Evolutionary conservation across 495 filamentous ascomycete genomes (phyloP), one percentile per base, ranked within the genome.

Genomic region (Talaromyces borbonicus): DNA sequence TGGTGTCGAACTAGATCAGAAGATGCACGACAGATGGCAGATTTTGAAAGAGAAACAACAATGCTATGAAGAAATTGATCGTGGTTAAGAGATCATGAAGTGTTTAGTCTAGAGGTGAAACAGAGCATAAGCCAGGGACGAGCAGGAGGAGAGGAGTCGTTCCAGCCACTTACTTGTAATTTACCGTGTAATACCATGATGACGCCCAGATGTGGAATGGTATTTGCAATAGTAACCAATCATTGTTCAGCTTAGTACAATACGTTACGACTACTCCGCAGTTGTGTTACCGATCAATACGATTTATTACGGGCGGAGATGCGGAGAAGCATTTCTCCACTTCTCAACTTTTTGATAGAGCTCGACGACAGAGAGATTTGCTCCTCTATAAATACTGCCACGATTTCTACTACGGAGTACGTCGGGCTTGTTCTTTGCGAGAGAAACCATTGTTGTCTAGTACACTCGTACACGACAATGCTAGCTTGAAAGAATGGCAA

Each of bases 201-300:
- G 43, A 53, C 43, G 48, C 18, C 22, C 42, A 12, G 23, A 30
- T 37, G 51, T 48, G 51, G 51, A 43, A 48, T 46, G 46, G 44
- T n/a, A 8, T 33, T 36, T 18, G 20, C 39, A 22, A 1, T 22
- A 0, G 12, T 8, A 7, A n/a, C 32, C 32, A 36, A 36, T 36
- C 32, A 36, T 18, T 8, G 4, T 36, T 5, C 32, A 18, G n/a
- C 0, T 36, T 8, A 3, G 15, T 36, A 8, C 14, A 8, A 8
- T 36, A 16, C 12, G 11, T 16, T 36, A 36, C 32, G 14, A 11
- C 32, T 36, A 36, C 5, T 9, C 14, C 14, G 14, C 19, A 36
- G 32, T 16, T 4, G 2, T 18, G 19, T 36, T 36, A 36, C 32
- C 14, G 15, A 36, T 36, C 14, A 18, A 36, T 36, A 36, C 32